Evolutionary conservation across 805 yeast genomes (phyloP), one percentile per base, ranked within the genome.

Genomic region (Ascoidea tarda): DNA sequence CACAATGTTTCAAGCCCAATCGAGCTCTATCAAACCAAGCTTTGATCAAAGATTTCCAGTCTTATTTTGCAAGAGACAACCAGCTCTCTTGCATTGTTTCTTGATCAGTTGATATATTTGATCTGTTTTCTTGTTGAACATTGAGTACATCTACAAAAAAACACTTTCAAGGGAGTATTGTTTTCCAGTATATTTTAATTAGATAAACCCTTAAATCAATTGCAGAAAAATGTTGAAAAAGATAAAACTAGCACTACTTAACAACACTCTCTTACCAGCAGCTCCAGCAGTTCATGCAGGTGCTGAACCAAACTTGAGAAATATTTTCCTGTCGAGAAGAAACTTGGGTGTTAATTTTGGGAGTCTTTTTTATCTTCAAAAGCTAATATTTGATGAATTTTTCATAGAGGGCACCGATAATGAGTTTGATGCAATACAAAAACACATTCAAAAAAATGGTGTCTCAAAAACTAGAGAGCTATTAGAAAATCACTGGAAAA

Each of bases 311-410:
- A 60, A 73, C 6, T 63, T 61, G 51, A 68, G 65, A 46, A 72
- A 80, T 31, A 74, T 85, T n/a, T 80, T 73, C 60, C 82, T 76
- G 59, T 67, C 74, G 21, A 69, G 93, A 51, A 69, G 69, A 59
- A 86, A 87, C 62, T 81, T 77, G 62, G 98, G 96, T 5, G 95
- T 87, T 38, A 90, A 89, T 65, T 69, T 90, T 46, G 98, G 98
- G 0, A 76, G 89, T 0, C 66, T 84, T 53, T 90, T 89, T 64
- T 82, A 89, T 1, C 71, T 79, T 49, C 97, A 90, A 62, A 81
- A 80, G 59, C 90, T 87, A 81, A 86, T 88, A 44, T 84, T 68
- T 63, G 83, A 77, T 52, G 69, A 74, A 46, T 66, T 82, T 53
- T 85, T 86, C 60, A 72, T 75, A 3, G 78, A 77, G 21, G 76